Base-by-base conservation (phyloP, 75 land plant genomes). In the Picea sitchensis region DNA sequence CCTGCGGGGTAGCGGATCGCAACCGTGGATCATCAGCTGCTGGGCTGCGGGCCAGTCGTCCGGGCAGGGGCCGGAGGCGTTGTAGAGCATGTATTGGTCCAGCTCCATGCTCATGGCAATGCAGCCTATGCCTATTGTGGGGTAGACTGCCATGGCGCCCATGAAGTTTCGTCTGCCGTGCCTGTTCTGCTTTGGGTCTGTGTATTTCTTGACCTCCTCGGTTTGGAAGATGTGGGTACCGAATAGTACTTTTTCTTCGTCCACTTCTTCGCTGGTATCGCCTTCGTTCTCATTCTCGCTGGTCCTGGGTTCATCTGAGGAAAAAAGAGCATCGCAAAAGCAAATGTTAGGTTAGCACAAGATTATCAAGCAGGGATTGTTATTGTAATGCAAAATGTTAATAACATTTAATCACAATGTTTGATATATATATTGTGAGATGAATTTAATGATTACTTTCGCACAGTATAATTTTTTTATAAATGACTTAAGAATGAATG, bases 1-100 rank as follows among this genome's bases (percentile, higher is more conserved):
- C 31, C 90, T 58, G 12, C 90, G 83, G 8, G 92, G 92, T 8
- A 88, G 79, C 3, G 92, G 92, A 67, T 91, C 92, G 47, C 92
- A 91, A 17, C 92, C 92, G 21, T 75, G 78, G 18, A 81, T 59
- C 77, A 91, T 84, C 2, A 91, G 88, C 73, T 80, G 77, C 83
- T 88, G 92, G n/a, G 80, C 92, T 3, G 82, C 21, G 44, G 76
- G 34, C 88, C 90, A 88, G 59, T 91, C 92, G 77, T 91, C 92
- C 31, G 82, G 80, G 82, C 92, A 91, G 2, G 32, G 32, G 26
- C 74, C 80, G 36, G 84, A 83, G 21, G 78, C 23, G 64, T 88
- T 85, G 83, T 91, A 91, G 51, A 58, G 76, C 90, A 91, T 91
- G 85, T 83, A 88, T 47, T 79, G 80, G 67, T 88, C 85, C 18